A percentile compares a stretch with the other conserved stretches of the same genome.
Conservation (phyloP, 352 stramenopile genomes). For the Pythium rishiriense region DNA sequence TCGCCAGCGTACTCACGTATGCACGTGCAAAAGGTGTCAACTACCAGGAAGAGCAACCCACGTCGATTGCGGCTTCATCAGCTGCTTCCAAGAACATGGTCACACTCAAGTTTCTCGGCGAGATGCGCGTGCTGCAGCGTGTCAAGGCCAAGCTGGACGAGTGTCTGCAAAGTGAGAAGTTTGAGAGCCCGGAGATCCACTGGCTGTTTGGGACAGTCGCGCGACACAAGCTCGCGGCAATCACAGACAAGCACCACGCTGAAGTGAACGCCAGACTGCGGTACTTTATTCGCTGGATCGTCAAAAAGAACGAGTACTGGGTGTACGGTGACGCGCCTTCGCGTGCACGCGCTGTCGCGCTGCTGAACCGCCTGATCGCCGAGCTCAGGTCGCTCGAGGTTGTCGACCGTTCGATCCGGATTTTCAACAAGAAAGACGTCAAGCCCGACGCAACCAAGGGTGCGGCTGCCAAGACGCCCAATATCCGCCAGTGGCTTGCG, state of each 20-base stretch:
- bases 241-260: constrained; percentile 17
- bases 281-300: constrained; percentile 30
- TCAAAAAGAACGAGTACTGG: constrained; percentile 25
- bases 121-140: constrained; percentile 13
- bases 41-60: constrained; percentile 19
- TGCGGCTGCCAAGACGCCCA: neutral
- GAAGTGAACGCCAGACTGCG: neutral
- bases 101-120: constrained; percentile 28
- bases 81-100: constrained; percentile 28
- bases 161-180: constrained; percentile 15
- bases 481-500: constrained; percentile 3
- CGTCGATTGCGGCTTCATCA: neutral
- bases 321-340: constrained; percentile 22
- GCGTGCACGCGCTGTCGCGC: neutral
- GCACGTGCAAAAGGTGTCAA: constrained; percentile 9
- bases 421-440: constrained; percentile 9
- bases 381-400: constrained; percentile 23
- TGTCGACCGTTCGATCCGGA: constrained; percentile 9
- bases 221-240: constrained; percentile 9
- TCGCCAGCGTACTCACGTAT: constrained; percentile 10
- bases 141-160: constrained; percentile 24
- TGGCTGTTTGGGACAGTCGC: constrained; percentile 18
- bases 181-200: constrained; percentile 14
- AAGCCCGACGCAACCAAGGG: neutral
- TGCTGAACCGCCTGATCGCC: constrained; percentile 4